Base-by-base conservation (phyloP, 2,329 filamentous ascomycete species). In the Trichoderma breve region DNA sequence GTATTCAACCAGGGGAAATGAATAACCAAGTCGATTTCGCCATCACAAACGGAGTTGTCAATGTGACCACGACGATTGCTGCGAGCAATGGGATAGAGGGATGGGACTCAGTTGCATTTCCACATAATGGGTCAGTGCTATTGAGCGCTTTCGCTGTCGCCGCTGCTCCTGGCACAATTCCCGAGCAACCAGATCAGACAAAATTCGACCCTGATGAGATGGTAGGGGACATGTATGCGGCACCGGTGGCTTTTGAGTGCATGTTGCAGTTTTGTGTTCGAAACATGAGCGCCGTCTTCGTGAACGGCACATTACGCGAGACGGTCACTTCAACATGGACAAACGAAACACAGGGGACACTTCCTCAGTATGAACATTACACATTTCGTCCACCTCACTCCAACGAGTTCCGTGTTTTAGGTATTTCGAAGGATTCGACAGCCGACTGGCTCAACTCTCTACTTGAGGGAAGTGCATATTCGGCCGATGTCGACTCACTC, bases 221-320 rank as follows among this genome's bases (percentile, higher is more conserved):
- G 47, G 11, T 21, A 21, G 47, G 47, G 6, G n/a, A 18, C 5
- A 65, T 65, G 6, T 65, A 65, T 21, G 39, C 39, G 26, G 39
- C 62, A 11, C 62, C 62, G 24, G 62, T 65, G 4, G 62, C 62
- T 18, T 65, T 51, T 65, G 62, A 65, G 28, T 65, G 62, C 39
- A 53, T 65, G 39, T 18, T 65, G 36, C 62, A 65, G 15, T 65
- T 65, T 30, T 65, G 62, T n/a, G 62, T 65, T 32, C 62, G 39
- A 28, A 65, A 21, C 28, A 65, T 65, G 62, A 65, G 28, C 18
- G 62, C 62, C 6, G 15, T 30, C 28, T 65, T 65, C n/a, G 39
- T 9, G 3, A 65, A 65, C n/a, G 62, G 62, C 26, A 51, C 47
- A 51, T 24, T 51, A 51, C 47, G n/a, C 47, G 47, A 51, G 47